A percentile compares a stretch with the other conserved stretches of the same genome.
Conservation (phyloP, 2,329 filamentous ascomycete species). For the Neofusicoccum kwambonambiense region DNA sequence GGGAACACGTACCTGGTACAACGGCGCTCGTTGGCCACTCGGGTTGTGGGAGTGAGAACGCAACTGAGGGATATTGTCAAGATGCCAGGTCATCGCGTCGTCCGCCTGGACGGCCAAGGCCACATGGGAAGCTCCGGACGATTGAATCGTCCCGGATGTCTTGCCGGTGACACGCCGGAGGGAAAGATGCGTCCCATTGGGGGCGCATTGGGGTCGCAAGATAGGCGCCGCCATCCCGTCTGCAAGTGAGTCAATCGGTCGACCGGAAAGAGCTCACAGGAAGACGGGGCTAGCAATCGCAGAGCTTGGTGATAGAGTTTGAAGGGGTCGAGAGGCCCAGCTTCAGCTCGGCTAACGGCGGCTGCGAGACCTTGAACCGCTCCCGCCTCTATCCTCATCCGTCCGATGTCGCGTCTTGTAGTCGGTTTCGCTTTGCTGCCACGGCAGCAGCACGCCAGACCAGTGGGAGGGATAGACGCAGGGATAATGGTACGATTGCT, state of each 20-base stretch:
- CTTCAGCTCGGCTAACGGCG: conserved; percentile 1
- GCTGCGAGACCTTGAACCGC: neutral
- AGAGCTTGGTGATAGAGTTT: neutral
- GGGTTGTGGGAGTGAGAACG: neutral
- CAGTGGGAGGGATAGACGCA: neutral
- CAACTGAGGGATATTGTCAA: neutral
- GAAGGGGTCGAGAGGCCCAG: neutral
- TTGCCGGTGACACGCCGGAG: conserved; percentile 3
- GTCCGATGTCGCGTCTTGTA: neutral
- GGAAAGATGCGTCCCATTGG: neutral
- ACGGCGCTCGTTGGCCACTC: neutral
- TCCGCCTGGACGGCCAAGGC: neutral
- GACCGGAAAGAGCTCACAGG: conserved; percentile 7
- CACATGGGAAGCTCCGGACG: neutral
- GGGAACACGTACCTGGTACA: conserved; percentile 2
- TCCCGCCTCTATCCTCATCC: neutral
- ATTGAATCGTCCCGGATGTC: neutral
- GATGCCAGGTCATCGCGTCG: neutral
- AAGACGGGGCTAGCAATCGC: neutral
- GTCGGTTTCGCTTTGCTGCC: neutral
- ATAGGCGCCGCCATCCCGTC: neutral
- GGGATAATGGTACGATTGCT: neutral
- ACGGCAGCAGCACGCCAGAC: neutral
- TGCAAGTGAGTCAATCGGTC: conserved; percentile 5
- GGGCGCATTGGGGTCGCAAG: neutral